Conservation (phyloP, 192 early-diverging fungal genomes). For the Rhizophagus sp. region DNA sequence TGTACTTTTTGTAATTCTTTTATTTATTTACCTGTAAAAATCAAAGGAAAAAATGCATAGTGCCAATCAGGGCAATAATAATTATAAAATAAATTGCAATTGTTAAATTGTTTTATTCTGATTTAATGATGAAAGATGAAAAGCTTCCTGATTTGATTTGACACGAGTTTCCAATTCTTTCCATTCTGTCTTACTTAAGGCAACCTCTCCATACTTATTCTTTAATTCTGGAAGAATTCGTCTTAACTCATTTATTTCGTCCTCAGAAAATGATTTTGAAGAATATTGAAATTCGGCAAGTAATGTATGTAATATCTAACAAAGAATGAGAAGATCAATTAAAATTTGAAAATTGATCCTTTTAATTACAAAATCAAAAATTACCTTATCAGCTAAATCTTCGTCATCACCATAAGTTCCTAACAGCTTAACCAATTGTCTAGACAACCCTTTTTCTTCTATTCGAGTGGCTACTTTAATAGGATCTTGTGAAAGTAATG, state of each 20-base stretch:
- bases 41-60: no score
- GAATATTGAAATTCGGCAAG: neutral
- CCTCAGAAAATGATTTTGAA: neutral
- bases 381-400: constrained; percentile 28
- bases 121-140: no score
- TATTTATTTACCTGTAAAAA: no score
- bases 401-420: constrained; percentile 15
- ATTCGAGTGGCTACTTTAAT: neutral
- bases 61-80: no score
- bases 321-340: neutral
- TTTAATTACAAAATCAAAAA: neutral
- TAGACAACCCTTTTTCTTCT: constrained; percentile 18
- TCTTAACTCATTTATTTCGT: constrained; percentile 19
- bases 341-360: neutral
- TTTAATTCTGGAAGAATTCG: constrained; percentile 15
- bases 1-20: no score
- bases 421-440: constrained; percentile 21
- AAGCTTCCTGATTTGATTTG: neutral
- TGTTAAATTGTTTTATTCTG: no score
- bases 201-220: neutral
- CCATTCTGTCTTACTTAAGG: constrained; percentile 16
- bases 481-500: constrained; percentile 61
- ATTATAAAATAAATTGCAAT: no score
- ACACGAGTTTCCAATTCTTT: constrained; percentile 4
- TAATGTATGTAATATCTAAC: constrained; percentile 21